These are phyloP conservation scores for Coemansia sp. DNA, from an alignment of 192 early-diverging fungal genomes.

Conservation along the genomic window DNA sequence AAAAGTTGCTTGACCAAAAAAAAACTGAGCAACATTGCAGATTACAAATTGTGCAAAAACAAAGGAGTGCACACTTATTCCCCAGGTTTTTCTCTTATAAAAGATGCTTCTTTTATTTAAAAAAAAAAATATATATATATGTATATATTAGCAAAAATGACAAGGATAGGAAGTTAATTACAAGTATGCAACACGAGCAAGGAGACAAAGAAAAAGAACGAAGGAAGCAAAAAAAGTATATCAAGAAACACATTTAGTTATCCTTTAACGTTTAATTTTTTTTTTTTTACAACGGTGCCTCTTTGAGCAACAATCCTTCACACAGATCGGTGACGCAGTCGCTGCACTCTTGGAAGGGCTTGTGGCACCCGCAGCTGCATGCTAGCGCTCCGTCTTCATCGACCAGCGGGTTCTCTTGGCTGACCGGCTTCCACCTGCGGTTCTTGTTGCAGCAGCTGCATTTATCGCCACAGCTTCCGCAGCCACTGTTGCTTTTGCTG, in stretches of 20 bases:
- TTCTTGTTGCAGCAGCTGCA: conserved; percentile 26
- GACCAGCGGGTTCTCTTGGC: conserved; percentile 23
- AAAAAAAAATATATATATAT: too few relatives aligned
- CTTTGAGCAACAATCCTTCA: conserved; percentile 35
- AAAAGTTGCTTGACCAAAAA: too few relatives aligned
- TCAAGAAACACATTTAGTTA: neutral
- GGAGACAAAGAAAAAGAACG: neutral
- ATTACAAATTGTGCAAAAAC: too few relatives aligned
- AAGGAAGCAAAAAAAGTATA: neutral
- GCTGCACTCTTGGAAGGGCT: conserved; percentile 55
- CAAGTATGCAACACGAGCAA: too few relatives aligned
- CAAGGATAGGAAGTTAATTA: too few relatives aligned
- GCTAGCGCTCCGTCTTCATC: conserved; percentile 57
- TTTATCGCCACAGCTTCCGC: neutral
- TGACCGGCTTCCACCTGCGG: conserved; percentile 32
- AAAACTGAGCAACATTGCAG: too few relatives aligned
- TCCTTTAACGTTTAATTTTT: neutral
- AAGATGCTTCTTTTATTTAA: too few relatives aligned
- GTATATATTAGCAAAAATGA: too few relatives aligned
- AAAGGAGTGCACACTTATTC: too few relatives aligned
- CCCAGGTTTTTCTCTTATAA: too few relatives aligned
- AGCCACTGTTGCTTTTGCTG: neutral
- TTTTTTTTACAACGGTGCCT: neutral
- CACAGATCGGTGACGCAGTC: conserved; percentile 59
- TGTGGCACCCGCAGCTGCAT: conserved; percentile 62